phyloP scores from a whole-genome alignment of 768 basidiomycete genomes.

The Lyophyllum decastes region DNA sequence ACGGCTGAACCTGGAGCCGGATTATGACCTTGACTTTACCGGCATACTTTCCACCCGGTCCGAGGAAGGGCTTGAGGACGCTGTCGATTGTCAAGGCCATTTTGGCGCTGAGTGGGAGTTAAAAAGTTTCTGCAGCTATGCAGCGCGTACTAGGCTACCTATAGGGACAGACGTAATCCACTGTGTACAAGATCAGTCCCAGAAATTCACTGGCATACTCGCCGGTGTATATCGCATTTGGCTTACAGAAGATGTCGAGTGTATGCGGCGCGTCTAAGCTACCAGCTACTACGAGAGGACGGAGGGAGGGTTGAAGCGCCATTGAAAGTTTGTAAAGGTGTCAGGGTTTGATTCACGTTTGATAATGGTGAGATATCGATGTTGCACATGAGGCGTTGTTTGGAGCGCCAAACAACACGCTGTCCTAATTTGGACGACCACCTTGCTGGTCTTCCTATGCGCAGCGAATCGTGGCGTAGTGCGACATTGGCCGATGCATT shows the following conservation, averaged over 20 bases:
- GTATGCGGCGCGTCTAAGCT: conserved; percentile 65
- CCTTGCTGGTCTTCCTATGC: neutral
- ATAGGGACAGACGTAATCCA: conserved; percentile 88
- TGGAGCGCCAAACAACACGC: conserved; percentile 5
- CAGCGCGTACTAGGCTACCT: conserved; percentile 42
- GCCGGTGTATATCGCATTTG: no score
- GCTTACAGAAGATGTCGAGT: conserved; percentile 76
- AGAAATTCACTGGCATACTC: neutral
- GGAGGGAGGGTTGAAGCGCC: conserved; percentile 79
- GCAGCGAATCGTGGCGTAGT: no score
- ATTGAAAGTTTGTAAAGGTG: conserved; percentile 36
- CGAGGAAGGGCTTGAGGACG: conserved; percentile 61
- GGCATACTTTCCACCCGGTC: conserved; percentile 58
- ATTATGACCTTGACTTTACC: conserved; percentile 77
- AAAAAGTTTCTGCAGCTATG: neutral
- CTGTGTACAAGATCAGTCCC: conserved; percentile 35
- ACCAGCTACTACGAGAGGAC: conserved; percentile 66
- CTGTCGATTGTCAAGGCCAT: conserved; percentile 58
- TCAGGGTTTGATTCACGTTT: neutral
- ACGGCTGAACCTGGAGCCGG: conserved; percentile 73
- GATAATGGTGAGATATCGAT: neutral
- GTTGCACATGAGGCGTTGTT: neutral
- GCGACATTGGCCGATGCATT: no score
- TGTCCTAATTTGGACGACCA: neutral
- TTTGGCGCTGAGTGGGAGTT: conserved; percentile 49